Base-by-base conservation (phyloP, 306 rosid genomes). In the Lagenaria siceraria region DNA sequence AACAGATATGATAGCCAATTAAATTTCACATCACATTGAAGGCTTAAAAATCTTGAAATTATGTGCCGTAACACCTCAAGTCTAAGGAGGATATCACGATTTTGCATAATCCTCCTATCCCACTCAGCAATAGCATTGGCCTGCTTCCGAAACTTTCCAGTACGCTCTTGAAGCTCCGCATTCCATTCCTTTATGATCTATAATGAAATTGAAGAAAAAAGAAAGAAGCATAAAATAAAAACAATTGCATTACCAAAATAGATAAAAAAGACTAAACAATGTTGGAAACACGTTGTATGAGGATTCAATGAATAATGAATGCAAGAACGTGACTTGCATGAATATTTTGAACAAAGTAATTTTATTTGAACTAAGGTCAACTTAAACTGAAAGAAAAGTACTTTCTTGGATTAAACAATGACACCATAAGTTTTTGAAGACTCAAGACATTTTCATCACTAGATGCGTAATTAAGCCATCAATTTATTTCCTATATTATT, bases 101-200 rank as follows among this genome's bases (percentile, higher is more conserved):
- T 89, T 52, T 87, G 91, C 89, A 93, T 85, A 79, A 93, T 93
- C 83, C 97, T 89, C 64, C 17, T 29, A 61, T 42, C 71, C 98
- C 98, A 95, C 70, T 90, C 97, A 62, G 96, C 95, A 77, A 92
- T 92, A 0, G 96, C 96, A 87, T 89, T 95, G 66, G 98, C 97
- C 84, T 95, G 97, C 87, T 95, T 95, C 64, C 96, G 89, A 79
- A 95, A 95, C 52, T 92, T 90, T 64, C 97, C 97, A 53, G 95
- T 89, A 79, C 98, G 96, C 85, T 92, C 93, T 90, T 92, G 98
- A 77, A 95, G 88, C 86, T 95, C 97, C 8, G 87, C 75, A 86
- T 95, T 95, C 98, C 98, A 95, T 83, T 92, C 98, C 83, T 92
- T 90, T 85, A 92, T 90, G 82, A 92, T 95, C 98, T 95, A 46